A percentile compares a stretch with the other conserved stretches of the same genome.
Conservation (phyloP, 1,284 basidiomycete genomes). For the Apiotrichum siamense region DNA sequence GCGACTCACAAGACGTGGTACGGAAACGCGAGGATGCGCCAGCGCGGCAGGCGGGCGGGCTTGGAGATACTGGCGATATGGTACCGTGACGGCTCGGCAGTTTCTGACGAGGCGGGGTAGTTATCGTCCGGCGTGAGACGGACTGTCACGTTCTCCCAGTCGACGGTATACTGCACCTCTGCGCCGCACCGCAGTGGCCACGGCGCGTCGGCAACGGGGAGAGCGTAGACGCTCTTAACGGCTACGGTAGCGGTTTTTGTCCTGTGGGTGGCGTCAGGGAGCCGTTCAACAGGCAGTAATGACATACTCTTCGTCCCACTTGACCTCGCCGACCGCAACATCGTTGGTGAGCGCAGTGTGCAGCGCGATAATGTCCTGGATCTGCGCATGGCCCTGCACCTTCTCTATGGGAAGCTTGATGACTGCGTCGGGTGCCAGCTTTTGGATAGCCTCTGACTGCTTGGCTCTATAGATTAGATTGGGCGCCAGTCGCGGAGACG, state of each 20-base stretch:
- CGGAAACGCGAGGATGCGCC: slow-evolving; percentile 1
- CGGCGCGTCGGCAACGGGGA: slow-evolving; percentile 15
- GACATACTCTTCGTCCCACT: slow-evolving; percentile 33
- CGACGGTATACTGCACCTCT: slow-evolving; percentile 5
- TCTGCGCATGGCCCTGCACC: slow-evolving; percentile 21
- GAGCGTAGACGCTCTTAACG: slow-evolving; percentile 19
- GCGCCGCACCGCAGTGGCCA: slow-evolving; percentile 10
- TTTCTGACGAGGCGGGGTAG: slow-evolving; percentile 13
- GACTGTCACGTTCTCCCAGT: slow-evolving; percentile 17
- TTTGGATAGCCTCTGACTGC: slow-evolving; percentile 29
- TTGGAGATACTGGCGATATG: slow-evolving; percentile 33
- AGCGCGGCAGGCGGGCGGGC: slow-evolving; percentile 2
- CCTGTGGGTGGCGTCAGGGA: slow-evolving; percentile 10
- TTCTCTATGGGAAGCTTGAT: slow-evolving; percentile 17
- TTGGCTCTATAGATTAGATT: no score
- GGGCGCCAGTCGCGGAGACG: no score
- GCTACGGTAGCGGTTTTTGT: slow-evolving; percentile 23
- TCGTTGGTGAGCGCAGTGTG: slow-evolving; percentile 16
- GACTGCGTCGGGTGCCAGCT: slow-evolving; percentile 30
- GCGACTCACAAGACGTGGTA: slow-evolving; percentile 23
- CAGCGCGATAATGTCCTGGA: slow-evolving; percentile 32
- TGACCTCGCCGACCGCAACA: slow-evolving; percentile 21
- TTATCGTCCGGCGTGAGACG: slow-evolving; percentile 25
- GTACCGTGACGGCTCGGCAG: slow-evolving; percentile 18
- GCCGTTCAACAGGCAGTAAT: background rate